Percentiles rank a stretch among this genome's conserved stretches.
Conservation (phyloP, 2,329 filamentous ascomycete species). For the Reticulascus tulasneorum region DNA sequence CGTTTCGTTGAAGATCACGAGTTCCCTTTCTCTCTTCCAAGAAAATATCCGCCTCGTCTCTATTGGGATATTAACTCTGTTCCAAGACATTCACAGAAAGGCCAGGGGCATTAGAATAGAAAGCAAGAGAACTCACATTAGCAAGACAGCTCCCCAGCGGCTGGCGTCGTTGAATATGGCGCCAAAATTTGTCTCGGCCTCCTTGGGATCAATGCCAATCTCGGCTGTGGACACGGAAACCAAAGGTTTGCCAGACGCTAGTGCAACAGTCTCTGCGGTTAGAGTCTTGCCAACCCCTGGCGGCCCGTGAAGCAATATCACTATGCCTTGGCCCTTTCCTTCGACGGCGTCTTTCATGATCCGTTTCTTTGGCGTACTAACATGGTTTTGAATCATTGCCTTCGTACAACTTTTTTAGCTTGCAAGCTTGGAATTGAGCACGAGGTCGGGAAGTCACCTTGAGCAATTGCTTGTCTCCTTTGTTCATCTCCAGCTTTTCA, state of each 20-base stretch:
- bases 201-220: slow-evolving; percentile 60
- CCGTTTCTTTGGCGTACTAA: not conserved
- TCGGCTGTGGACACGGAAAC: slow-evolving; percentile 60
- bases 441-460: not conserved
- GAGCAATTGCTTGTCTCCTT: not conserved
- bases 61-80: slow-evolving; percentile 79
- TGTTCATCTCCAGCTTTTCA: not conserved
- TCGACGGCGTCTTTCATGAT: slow-evolving; percentile 47
- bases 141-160: not conserved
- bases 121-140: too few species aligned
- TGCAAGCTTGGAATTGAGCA: not conserved
- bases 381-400: not conserved
- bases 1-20: slow-evolving; percentile 79
- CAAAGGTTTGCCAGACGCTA: slow-evolving; percentile 44
- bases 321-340: slow-evolving; percentile 20
- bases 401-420: too few species aligned
- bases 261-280: slow-evolving; percentile 43
- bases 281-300: slow-evolving; percentile 48
- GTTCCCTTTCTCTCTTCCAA: slow-evolving; percentile 72
- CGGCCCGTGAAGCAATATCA: slow-evolving; percentile 40
- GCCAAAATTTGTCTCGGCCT: slow-evolving; percentile 64
- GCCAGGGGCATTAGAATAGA: not conserved
- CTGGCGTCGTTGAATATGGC: slow-evolving; percentile 62
- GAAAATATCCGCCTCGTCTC: slow-evolving; percentile 84
- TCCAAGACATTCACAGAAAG: slow-evolving; percentile 62